Conservation (phyloP, 371 early-diverging fungal genomes). For the Mortierella sp. region DNA sequence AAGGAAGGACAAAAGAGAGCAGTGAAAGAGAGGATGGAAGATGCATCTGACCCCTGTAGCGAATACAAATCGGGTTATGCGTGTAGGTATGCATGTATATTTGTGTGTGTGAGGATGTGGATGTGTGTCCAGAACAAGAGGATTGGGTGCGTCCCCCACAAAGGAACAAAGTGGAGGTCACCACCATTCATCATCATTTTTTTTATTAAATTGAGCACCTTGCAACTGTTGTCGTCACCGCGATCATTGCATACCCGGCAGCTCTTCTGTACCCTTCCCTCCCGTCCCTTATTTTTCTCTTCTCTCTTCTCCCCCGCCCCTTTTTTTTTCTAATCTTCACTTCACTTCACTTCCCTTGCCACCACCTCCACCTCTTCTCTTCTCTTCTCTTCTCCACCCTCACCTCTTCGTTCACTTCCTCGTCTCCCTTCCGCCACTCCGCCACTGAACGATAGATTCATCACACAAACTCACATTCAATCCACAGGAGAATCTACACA, state of each 20-base stretch:
- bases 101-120: neutral
- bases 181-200: too few species aligned
- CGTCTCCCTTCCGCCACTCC: neutral
- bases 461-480: neutral
- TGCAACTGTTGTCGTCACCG: neutral
- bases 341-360: neutral
- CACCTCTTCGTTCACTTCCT: neutral
- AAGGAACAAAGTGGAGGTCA: neutral
- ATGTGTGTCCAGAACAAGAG: neutral
- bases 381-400: neutral
- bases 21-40: too few species aligned
- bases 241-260: neutral
- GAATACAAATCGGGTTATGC: too few species aligned
- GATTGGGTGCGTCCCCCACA: constrained; percentile 2
- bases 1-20: neutral
- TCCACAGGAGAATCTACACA: neutral
- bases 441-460: neutral
- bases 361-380: neutral
- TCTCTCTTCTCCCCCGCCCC: neutral
- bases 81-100: too few species aligned
- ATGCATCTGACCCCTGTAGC: too few species aligned
- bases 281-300: neutral
- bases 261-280: neutral
- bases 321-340: neutral
- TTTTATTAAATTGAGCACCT: too few species aligned